Conservation (phyloP, 225 moss, liverwort and hornwort genomes). For the Polytrichum commune region DNA sequence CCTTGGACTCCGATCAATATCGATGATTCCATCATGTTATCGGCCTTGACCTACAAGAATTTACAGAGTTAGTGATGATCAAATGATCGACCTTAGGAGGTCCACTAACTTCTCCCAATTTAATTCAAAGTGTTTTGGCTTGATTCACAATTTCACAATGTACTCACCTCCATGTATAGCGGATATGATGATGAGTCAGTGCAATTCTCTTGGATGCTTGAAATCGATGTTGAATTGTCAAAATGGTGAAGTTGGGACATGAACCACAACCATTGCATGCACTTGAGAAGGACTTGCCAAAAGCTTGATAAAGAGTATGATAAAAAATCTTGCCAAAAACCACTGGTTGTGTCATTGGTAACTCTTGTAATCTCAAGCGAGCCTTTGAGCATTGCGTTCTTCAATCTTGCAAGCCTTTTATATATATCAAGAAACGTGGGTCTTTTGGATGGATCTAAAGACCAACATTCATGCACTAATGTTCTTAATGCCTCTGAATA, state of each 20-base stretch:
- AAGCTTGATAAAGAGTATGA: background rate
- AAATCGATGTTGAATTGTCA: background rate
- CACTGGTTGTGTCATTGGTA: background rate
- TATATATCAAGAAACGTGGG: background rate
- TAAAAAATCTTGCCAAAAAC: background rate
- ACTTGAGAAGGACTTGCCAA: background rate
- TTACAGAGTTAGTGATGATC: background rate
- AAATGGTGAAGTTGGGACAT: background rate
- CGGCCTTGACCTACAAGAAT: background rate
- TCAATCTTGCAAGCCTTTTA: background rate
- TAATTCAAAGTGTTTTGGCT: background rate
- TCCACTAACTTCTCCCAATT: background rate
- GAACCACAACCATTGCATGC: background rate
- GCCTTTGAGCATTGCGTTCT: background rate
- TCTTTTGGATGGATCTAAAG: background rate
- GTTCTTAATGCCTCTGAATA: background rate
- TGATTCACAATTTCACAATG: background rate
- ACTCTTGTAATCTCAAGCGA: background rate
- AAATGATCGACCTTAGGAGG: background rate
- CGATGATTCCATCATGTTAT: background rate
- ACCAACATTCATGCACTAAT: background rate
- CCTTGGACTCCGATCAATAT: background rate
- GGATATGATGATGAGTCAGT: background rate
- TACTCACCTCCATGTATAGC: no score
- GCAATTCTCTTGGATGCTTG: background rate